These are phyloP conservation scores for Corylus heterophylla DNA, from an alignment of 306 rosid genomes.

Conservation along the genomic window DNA sequence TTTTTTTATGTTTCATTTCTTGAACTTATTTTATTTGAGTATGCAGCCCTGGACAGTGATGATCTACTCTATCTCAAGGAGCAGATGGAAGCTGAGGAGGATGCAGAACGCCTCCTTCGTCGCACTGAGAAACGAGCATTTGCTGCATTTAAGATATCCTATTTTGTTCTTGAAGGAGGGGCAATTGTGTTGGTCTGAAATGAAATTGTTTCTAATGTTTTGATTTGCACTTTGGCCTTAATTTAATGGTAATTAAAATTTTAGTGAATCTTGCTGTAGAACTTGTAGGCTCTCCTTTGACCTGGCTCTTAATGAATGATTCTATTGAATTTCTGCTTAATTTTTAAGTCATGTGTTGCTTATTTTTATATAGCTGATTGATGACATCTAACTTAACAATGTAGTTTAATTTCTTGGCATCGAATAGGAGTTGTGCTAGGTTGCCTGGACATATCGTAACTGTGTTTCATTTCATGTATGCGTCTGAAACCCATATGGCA, in stretches of 20 bases:
- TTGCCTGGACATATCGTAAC: neutral
- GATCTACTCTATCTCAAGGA: slow-evolving; percentile 98
- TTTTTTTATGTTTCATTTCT: slow-evolving; percentile 35
- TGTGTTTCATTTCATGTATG: neutral
- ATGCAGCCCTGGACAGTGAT: slow-evolving; percentile 99
- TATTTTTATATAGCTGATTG: neutral
- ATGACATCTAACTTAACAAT: neutral
- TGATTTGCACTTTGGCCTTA: neutral
- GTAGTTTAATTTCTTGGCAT: neutral
- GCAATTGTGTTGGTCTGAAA: neutral
- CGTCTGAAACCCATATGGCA: neutral
- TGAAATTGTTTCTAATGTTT: slow-evolving; percentile 14
- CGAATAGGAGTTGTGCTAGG: neutral
- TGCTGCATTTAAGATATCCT: slow-evolving; percentile 99
- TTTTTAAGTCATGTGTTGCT: neutral
- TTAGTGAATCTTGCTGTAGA: neutral
- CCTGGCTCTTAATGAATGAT: neutral
- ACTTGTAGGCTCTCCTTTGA: neutral
- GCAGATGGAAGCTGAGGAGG: slow-evolving; percentile 99
- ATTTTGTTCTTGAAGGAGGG: slow-evolving; percentile 14
- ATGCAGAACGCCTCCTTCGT: slow-evolving; percentile 95
- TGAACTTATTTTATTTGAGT: slow-evolving; percentile 42
- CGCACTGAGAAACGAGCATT: slow-evolving; percentile 97
- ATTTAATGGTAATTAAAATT: neutral
- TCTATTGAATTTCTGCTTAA: neutral